Evolutionary conservation across 345 rosid genomes (phyloP), one percentile per base, ranked within the genome.

Genomic region (Eucalyptus pauciflora): DNA sequence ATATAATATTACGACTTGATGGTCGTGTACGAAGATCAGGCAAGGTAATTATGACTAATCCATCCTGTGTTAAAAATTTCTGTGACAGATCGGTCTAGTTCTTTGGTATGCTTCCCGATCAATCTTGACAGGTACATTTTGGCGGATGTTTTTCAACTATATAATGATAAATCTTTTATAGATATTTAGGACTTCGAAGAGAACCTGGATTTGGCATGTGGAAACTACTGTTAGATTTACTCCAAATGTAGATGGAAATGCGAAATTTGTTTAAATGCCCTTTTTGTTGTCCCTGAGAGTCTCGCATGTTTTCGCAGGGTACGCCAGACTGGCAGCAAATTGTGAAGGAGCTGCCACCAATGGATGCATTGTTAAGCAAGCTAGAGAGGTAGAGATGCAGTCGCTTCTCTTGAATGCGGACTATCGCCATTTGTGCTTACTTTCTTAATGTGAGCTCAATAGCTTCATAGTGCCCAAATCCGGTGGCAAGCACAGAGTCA

Each of bases 11-110:
- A 91, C 97, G 97, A 60, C 94, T 98, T 67, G 99, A 98, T 95
- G 99, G 99, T 91, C 97, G 98, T 87, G 97, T 98, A 88, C 96
- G 99, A 88, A 95, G 98, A 96, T 96, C 97, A 25, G 98, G 99
- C 54, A 94, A 90, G 93, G 98, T 94, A 92, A 93, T 96, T 93
- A 45, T 76, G 83, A 89, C 58, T 24, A 48, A 43, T 43, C 67
- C 54, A 45, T 33, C 48, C 52, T 13, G 45, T 87, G 86, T 17
- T 29, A 14, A 15, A 43, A 87, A 46, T 51, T 85, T 50, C n/a
- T 60, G 33, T 33, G 45, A 69, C 25, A 6, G 80, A 69, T 33
- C 11, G 13, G 9, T 76, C 27, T 76, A 20, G 25, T 20, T 41
- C 46, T 20, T 76, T 76, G 83, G 83, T 6, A 71, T 76, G 46